Conservation (phyloP, 1,284 basidiomycete species). For the Flammula alnicola region DNA sequence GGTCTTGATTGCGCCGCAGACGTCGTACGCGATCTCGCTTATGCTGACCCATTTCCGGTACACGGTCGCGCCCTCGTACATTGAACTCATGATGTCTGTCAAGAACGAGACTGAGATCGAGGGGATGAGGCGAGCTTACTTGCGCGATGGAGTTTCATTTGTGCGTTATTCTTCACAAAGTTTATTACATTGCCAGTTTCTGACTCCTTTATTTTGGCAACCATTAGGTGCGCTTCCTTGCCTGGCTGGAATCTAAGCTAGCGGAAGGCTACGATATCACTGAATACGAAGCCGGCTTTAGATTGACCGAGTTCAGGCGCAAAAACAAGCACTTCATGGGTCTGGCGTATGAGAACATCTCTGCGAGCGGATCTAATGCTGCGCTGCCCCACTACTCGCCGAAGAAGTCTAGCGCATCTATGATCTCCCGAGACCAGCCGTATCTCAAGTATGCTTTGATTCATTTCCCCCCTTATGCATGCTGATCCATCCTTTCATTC, state of each 20-base stretch:
- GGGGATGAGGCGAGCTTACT: slow-evolving; percentile 84
- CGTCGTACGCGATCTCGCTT: slow-evolving; percentile 78
- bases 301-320: slow-evolving; percentile 80
- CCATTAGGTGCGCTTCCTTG: slow-evolving; percentile 73
- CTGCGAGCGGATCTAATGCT: slow-evolving; percentile 89
- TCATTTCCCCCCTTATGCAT: slow-evolving; percentile 13
- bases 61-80: slow-evolving; percentile 63
- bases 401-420: slow-evolving; percentile 65
- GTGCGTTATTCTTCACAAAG: slow-evolving; percentile 48
- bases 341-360: slow-evolving; percentile 93
- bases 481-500: slow-evolving; percentile 14
- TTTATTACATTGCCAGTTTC: not conserved
- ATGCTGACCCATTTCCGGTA: slow-evolving; percentile 82
- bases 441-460: slow-evolving; percentile 81
- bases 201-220: slow-evolving; percentile 1
- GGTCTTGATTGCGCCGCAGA: slow-evolving; percentile 70
- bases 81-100: slow-evolving; percentile 84
- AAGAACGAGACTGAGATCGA: slow-evolving; percentile 90
- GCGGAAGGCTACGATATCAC: slow-evolving; percentile 79
- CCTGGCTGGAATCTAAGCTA: slow-evolving; percentile 90
- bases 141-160: slow-evolving; percentile 91
- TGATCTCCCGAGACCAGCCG: slow-evolving; percentile 80
- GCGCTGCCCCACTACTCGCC: slow-evolving; percentile 95
- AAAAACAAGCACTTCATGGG: slow-evolving; percentile 83
- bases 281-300: slow-evolving; percentile 90